Base-by-base conservation (phyloP, 2,329 filamentous ascomycete species). In the Gliomastix tumulicola region DNA sequence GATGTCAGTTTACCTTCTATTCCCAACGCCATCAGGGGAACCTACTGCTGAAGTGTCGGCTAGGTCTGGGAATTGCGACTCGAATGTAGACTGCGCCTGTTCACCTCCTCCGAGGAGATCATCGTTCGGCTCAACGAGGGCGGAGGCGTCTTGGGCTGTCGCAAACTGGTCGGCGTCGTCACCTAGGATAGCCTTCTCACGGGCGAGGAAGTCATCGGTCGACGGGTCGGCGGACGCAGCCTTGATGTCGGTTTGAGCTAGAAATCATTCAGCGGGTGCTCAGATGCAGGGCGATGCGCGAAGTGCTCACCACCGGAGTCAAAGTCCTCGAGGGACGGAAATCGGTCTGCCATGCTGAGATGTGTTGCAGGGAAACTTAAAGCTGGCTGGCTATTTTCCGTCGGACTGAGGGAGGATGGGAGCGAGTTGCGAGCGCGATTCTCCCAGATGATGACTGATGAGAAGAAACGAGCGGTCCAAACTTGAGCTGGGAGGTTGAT, bases 121-220 rank as follows among this genome's bases (percentile, higher is more conserved):
- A 44, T 82, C 79, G 37, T 67, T 73, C 46, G 77, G 68, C 49
- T 83, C 79, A 45, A 72, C 74, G 37, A 79, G 72, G 28, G 77
- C 77, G 39, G 74, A 72, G 40, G 74, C 68, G 56, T 94, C 87
- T 54, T 82, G 79, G 42, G 79, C 74, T 21, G 85, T 84, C 44
- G 83, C 74, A 61, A 98, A 98, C 67, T 89, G 85, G 51, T 88
- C 77, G 42, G 92, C 92, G 60, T 97, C 92, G 45, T 95, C 92
- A 47, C 92, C 92, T 7, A 98, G 79, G 15, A 83, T 65, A 43
- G 88, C 92, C 55, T 88, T 87, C 68, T 98, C 92, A 49, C 90
- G 86, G 44, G 86, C 81, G 34, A 97, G 78, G 60, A 98, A 97
- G 63, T 95, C 88, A 54, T 87, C 80, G 44, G 76, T 71, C 21